phyloP scores from a whole-genome alignment of 441 rosid species.

The Isatis lusitanica region DNA sequence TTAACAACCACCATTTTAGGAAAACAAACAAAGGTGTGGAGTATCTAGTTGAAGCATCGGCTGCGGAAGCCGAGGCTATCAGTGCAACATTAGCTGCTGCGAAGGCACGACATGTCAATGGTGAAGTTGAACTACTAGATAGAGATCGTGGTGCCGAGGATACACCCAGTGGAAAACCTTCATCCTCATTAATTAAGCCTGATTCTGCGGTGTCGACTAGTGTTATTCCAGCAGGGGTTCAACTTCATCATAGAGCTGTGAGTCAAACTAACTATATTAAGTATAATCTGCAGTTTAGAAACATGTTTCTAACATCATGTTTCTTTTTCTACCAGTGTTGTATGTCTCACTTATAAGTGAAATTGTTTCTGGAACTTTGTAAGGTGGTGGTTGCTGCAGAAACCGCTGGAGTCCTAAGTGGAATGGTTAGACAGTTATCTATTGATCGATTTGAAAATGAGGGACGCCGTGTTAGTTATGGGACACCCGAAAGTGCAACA shows the following conservation, averaged over 20 bases:
- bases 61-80: constrained; percentile 99
- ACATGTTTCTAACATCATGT: neutral
- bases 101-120: constrained; percentile 92
- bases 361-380: constrained; percentile 23
- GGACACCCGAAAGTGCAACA: constrained; percentile 89
- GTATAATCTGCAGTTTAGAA: neutral
- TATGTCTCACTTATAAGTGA: neutral
- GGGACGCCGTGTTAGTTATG: constrained; percentile 95
- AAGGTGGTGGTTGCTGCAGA: constrained; percentile 98
- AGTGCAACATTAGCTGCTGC: constrained; percentile 96
- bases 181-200: constrained; percentile 66
- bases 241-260: constrained; percentile 96
- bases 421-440: constrained; percentile 94
- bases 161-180: constrained; percentile 88
- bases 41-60: constrained; percentile 96
- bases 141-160: constrained; percentile 93
- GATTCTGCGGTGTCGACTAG: constrained; percentile 64
- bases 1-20: constrained; percentile 46
- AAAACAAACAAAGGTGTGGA: constrained; percentile 90
- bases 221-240: constrained; percentile 76
- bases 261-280: constrained; percentile 38
- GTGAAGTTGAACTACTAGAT: constrained; percentile 86
- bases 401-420: constrained; percentile 96
- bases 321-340: neutral
- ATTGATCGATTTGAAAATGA: constrained; percentile 98